Evolutionary conservation across 1,284 basidiomycete species (phyloP), one percentile per base, ranked within the genome.

Genomic region (Pholiota adiposa): DNA sequence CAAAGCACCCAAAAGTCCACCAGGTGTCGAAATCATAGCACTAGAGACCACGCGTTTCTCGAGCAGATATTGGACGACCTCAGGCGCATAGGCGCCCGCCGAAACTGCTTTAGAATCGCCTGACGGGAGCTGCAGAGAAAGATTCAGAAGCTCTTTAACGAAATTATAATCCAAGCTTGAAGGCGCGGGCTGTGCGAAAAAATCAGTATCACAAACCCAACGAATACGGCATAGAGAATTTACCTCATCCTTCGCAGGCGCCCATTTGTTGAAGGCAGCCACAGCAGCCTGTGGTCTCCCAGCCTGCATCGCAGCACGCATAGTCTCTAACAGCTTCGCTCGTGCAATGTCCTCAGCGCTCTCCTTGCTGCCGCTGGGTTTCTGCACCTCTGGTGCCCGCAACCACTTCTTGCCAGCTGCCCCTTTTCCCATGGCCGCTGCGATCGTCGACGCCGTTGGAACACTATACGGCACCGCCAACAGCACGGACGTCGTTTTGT

Each of bases 351-450:
- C 75, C 25, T 77, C 64, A 9, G 62, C 46, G 33, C 50, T 50
- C 7, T 60, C 54, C 18, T 59, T 33, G 3, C 12, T 58, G 12
- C 36, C 31, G 25, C 48, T 36, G 38, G 41, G 31, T 34, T 56
- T 19, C 54, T 49, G 14, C 16, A 46, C 36, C 50, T 56, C 33
- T 27, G 27, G 34, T 11, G 62, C 60, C 4, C 63, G 61, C 25
- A 86, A 65, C 89, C 88, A 91, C 53, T 73, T 75, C n/a, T 75
- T 73, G 5, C 82, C 80, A 2, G 76, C 72, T 3, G 72, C 67
- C 0, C 78, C 81, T 59, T 79, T 79, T 1, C 88, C 86, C 65
- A 91, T 77, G 0, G 86, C 88, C 54, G 78, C 77, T 1, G 87
- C 84, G 51, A 91, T 82, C 5, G 78, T 89, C 0, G 89, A 90